Evolutionary conservation across 73 alveolate genomes (phyloP).

Genomic region (Loxodes magnus): DNA sequence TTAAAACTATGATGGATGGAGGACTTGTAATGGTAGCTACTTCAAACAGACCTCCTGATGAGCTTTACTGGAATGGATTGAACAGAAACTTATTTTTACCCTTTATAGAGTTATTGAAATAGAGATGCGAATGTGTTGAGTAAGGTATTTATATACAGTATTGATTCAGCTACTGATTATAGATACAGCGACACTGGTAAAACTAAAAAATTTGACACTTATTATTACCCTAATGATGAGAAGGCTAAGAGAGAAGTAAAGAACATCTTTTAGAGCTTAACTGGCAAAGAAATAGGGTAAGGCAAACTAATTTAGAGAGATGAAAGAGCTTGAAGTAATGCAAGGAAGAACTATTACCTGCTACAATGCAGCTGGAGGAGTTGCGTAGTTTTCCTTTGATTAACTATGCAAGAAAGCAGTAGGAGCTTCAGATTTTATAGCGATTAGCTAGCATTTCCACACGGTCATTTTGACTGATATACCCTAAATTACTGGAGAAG

Average conservation of each 20-base stretch:
- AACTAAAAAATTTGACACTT: slow-evolving; percentile 22
- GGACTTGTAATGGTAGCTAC: slow-evolving; percentile 73
- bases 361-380: slow-evolving; percentile 32
- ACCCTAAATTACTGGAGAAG: slow-evolving; percentile 41
- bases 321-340: slow-evolving; percentile 50
- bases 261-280: slow-evolving; percentile 25
- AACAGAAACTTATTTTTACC: slow-evolving; percentile 74
- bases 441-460: slow-evolving; percentile 46
- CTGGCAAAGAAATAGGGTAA: slow-evolving; percentile 34
- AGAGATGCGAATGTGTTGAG: slow-evolving; percentile 37
- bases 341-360: slow-evolving; percentile 58
- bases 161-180: slow-evolving; percentile 43
- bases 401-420: slow-evolving; percentile 70
- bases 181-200: slow-evolving; percentile 46
- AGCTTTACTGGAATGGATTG: slow-evolving; percentile 64
- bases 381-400: slow-evolving; percentile 49
- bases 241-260: slow-evolving; percentile 25
- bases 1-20: slow-evolving; percentile 58
- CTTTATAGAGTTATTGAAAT: slow-evolving; percentile 49
- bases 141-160: slow-evolving; percentile 5
- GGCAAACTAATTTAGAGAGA: slow-evolving; percentile 10
- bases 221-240: slow-evolving; percentile 24
- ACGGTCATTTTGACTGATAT: slow-evolving; percentile 56
- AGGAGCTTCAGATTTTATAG: slow-evolving; percentile 79
- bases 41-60: slow-evolving; percentile 87